phyloP scores from a whole-genome alignment of 2,329 filamentous ascomycete genomes.

The Parastagonospora avenae region DNA sequence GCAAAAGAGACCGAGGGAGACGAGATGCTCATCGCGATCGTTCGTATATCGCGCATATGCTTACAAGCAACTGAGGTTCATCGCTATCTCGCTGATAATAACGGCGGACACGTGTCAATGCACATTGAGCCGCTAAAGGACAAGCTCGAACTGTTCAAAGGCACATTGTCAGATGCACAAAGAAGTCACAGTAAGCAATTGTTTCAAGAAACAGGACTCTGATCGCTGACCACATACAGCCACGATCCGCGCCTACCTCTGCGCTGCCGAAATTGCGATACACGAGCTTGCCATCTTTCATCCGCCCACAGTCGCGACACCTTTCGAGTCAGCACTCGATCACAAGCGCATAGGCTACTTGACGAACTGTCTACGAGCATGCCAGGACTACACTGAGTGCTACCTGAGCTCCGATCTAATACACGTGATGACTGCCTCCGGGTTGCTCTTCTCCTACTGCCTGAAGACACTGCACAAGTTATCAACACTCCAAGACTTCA shows the following conservation, averaged over 20 bases:
- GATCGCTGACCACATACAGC: constrained; percentile 5
- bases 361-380: constrained; percentile 11
- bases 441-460: constrained; percentile 18
- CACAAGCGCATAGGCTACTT: constrained; percentile 19
- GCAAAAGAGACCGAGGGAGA: constrained; percentile 58
- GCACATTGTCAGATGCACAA: constrained; percentile 7
- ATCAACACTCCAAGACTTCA: constrained; percentile 13
- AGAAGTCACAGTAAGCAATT: constrained; percentile 18
- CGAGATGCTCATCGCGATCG: constrained; percentile 52
- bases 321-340: constrained; percentile 2
- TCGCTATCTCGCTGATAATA: constrained; percentile 17
- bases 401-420: constrained; percentile 12
- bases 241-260: constrained; percentile 13
- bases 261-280: constrained; percentile 17
- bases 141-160: constrained; percentile 14
- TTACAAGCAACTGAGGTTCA: constrained; percentile 25
- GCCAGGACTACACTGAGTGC: constrained; percentile 16
- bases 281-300: constrained; percentile 20
- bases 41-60: constrained; percentile 40
- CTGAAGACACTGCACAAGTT: constrained; percentile 18
- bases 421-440: constrained; percentile 8
- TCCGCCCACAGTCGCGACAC: neutral
- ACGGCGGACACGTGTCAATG: constrained; percentile 10
- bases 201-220: neutral
- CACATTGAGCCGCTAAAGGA: constrained; percentile 17